Percentiles rank a stretch among this genome's conserved stretches.
Conservation (phyloP, 305 asterid genomes). For the Solanum hybrid region DNA sequence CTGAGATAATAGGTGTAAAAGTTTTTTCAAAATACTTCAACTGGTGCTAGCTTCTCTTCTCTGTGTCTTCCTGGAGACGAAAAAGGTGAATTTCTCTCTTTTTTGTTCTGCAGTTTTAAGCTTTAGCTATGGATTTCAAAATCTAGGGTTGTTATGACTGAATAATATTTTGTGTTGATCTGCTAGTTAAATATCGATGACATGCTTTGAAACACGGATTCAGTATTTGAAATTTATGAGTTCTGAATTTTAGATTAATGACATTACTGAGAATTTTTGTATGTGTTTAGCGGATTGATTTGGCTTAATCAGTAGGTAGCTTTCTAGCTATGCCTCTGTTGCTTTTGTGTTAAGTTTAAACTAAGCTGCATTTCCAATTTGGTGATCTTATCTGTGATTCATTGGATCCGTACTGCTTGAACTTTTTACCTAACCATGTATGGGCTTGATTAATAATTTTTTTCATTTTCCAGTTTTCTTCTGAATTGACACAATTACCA, state of each 20-base stretch:
- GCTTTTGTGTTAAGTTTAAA: not conserved
- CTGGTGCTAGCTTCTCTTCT: not conserved
- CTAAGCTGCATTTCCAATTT: constrained; percentile 13
- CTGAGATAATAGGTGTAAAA: not conserved
- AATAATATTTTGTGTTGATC: not conserved
- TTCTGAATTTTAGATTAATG: not conserved
- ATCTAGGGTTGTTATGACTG: constrained; percentile 26
- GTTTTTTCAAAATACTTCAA: not conserved
- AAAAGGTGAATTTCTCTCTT: not conserved
- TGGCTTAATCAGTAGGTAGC: not conserved
- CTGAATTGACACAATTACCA: not conserved
- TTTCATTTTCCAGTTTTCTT: not conserved
- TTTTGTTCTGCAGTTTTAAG: not conserved
- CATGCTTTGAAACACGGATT: no score
- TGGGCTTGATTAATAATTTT: not conserved
- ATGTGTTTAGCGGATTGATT: not conserved
- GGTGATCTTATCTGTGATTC: not conserved
- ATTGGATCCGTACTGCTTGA: constrained; percentile 15
- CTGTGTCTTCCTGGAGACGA: not conserved
- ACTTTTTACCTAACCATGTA: not conserved
- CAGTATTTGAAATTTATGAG: not conserved
- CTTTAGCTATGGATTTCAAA: constrained; percentile 34
- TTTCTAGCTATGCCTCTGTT: not conserved
- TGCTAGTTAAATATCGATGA: not conserved
- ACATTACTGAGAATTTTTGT: not conserved